Evolutionary conservation across 2,329 filamentous ascomycete species (phyloP).

Genomic region (Stachybotrys echinatus): DNA sequence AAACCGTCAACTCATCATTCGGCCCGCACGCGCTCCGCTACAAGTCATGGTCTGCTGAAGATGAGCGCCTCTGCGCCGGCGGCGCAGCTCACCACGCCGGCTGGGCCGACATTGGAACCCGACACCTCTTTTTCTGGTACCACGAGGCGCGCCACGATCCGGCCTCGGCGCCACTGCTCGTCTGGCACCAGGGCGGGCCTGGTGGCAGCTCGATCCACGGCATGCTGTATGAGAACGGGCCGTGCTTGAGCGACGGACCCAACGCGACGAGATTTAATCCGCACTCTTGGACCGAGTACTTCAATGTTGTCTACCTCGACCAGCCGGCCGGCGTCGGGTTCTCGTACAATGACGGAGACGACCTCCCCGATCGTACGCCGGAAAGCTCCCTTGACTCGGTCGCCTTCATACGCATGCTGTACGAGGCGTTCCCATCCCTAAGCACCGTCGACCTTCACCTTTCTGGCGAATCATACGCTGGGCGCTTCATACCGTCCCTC

Average conservation of each 20-base stretch:
- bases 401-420: no score
- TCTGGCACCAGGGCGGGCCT: constrained; percentile 1
- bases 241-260: not conserved
- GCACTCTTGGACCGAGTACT: constrained; percentile 2
- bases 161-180: not conserved
- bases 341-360: not conserved
- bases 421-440: no score
- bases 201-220: constrained; percentile 1
- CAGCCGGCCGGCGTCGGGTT: not conserved
- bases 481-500: no score
- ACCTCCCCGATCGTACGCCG: no score
- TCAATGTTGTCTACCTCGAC: constrained; percentile 1
- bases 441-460: no score
- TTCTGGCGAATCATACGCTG: no score
- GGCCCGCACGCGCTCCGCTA: not conserved
- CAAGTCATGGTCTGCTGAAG: not conserved
- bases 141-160: not conserved
- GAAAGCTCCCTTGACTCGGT: no score
- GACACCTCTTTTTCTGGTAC: constrained; percentile 2
- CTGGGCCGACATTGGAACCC: constrained; percentile 1
- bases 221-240: constrained; percentile 1
- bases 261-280: not conserved
- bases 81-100: constrained; percentile 1
- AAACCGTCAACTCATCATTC: no score
- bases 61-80: not conserved